Evolutionary conservation across 2,329 filamentous ascomycete species (phyloP).

Genomic region (Ceratocystis eucalypticola): DNA sequence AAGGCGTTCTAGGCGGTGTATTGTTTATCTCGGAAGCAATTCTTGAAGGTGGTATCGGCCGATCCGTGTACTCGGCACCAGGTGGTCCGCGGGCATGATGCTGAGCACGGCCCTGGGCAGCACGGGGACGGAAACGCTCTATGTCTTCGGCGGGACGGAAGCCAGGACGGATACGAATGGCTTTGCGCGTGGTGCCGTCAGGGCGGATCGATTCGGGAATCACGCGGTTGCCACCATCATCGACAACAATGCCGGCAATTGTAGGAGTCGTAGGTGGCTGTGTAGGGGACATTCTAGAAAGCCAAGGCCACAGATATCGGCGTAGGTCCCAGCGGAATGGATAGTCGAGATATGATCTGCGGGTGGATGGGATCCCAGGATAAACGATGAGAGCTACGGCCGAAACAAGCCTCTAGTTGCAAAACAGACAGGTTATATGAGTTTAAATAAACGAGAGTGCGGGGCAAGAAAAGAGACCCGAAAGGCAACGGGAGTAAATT

Average conservation of each 20-base stretch:
- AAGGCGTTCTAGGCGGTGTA: neutral
- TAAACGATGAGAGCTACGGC: neutral
- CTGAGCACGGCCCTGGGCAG: constrained; percentile 55
- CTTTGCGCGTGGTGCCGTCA: constrained; percentile 83
- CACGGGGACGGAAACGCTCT: constrained; percentile 88
- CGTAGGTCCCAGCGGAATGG: neutral
- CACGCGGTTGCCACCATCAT: constrained; percentile 65
- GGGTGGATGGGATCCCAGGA: neutral
- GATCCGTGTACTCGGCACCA: neutral
- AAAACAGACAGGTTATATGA: neutral
- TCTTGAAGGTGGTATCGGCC: neutral
- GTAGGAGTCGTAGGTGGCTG: neutral
- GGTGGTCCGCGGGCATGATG: constrained; percentile 9
- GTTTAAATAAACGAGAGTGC: neutral
- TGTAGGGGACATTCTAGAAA: neutral
- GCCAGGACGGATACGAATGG: constrained; percentile 85
- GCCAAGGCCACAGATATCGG: neutral
- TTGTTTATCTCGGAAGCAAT: neutral
- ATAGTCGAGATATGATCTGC: neutral
- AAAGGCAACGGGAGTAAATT: neutral
- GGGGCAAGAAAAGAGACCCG: neutral
- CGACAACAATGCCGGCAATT: constrained; percentile 59
- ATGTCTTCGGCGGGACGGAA: constrained; percentile 93
- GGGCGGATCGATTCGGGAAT: constrained; percentile 78
- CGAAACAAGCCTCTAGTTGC: neutral